These are phyloP conservation scores for Ascochyta koolunga DNA, from an alignment of 2,329 filamentous ascomycete genomes.

Conservation along the genomic window DNA sequence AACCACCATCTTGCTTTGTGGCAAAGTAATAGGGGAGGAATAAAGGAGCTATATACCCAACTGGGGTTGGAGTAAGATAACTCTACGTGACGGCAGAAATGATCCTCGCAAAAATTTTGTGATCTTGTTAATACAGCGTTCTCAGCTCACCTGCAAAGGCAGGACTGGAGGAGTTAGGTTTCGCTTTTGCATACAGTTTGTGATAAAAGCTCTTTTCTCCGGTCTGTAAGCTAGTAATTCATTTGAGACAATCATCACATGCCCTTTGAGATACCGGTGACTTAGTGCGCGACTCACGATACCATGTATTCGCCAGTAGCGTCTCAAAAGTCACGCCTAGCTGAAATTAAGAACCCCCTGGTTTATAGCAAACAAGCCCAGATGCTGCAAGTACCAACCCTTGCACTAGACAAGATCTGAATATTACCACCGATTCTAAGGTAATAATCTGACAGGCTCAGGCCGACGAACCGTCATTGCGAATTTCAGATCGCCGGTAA, in stretches of 20 bases:
- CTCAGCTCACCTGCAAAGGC: conserved; percentile 8
- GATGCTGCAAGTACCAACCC: too few species aligned
- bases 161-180: conserved; percentile 9
- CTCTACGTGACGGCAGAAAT: neutral
- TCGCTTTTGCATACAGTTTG: conserved; percentile 7
- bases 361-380: too few species aligned
- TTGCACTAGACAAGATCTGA: too few species aligned
- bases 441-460: too few species aligned
- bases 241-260: neutral
- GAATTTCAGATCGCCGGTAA: neutral
- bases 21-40: conserved; percentile 5
- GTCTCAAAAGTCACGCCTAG: too few species aligned
- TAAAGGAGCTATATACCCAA: conserved; percentile 11
- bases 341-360: too few species aligned
- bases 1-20: conserved; percentile 3
- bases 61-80: conserved; percentile 8
- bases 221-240: conserved; percentile 16
- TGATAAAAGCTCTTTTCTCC: conserved; percentile 9
- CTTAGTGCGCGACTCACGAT: too few species aligned
- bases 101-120: neutral
- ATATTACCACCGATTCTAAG: too few species aligned
- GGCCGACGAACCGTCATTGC: too few species aligned
- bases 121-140: conserved; percentile 11
- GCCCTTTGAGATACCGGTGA: too few species aligned
- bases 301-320: too few species aligned